Evolutionary conservation across 176 grass and related monocot genomes (phyloP).

Genomic region (Raddia distichophylla): DNA sequence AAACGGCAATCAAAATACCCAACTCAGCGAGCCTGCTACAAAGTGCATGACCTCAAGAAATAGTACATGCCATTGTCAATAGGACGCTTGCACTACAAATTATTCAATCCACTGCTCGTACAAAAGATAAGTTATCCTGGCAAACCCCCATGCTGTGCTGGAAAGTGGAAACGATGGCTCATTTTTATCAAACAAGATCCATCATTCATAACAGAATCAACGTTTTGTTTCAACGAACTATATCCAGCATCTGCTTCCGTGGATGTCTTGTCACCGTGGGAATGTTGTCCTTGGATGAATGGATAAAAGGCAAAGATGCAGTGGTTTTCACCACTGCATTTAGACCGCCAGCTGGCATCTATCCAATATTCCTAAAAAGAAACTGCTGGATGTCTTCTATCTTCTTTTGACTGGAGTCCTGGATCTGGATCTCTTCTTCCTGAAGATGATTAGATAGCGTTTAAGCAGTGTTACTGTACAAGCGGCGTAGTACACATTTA

Average conservation of each 20-base stretch:
- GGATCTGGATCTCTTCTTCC: slow-evolving; percentile 54
- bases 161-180: not conserved
- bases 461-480: not conserved
- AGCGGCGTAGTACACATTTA: not conserved
- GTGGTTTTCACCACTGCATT: not conserved
- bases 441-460: slow-evolving; percentile 40
- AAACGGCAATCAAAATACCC: not conserved
- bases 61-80: not conserved
- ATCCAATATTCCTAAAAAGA: too few species aligned
- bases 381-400: slow-evolving; percentile 28
- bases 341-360: not conserved
- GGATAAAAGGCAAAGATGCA: not conserved
- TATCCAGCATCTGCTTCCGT: not conserved
- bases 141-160: not conserved
- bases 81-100: not conserved
- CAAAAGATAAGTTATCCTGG: not conserved
- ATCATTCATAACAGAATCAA: not conserved
- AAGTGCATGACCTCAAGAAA: not conserved
- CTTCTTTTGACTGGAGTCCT: slow-evolving; percentile 60
- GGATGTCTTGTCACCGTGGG: not conserved
- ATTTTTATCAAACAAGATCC: slow-evolving; percentile 7
- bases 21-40: not conserved
- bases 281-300: not conserved
- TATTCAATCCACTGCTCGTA: not conserved
- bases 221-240: not conserved